Evolutionary conservation across 768 basidiomycete genomes (phyloP), one percentile per base, ranked within the genome.

Genomic region (Lepiota venenata): DNA sequence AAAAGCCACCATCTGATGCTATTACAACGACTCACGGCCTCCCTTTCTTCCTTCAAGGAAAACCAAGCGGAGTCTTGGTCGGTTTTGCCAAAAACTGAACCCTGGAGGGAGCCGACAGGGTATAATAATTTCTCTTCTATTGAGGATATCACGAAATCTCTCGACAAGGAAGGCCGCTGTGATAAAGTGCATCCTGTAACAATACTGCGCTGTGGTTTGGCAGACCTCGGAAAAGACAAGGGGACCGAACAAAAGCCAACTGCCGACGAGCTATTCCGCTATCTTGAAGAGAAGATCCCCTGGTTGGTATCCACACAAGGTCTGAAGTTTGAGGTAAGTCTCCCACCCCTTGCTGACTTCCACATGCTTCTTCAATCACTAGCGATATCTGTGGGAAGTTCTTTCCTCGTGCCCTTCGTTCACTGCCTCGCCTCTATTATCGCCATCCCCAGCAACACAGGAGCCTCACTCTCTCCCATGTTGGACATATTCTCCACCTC

Each of bases 141-240:
- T 18, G 68, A 79, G 36, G 74, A 75, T 27, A 60, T 76, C 10
- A 55, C 80, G 3, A 66, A 68, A 15, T 45, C 64, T 16, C 53
- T 68, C 11, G 66, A 68, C 18, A 63, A 71, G 45, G 60, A 66
- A 21, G 53, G 61, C 4, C 64, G 68, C 8, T 59, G 70, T 45
- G 40, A 62, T 1, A 68, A 67, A 8, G 64, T 86, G 5, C 77
- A 83, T 2, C 70, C 74, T 8, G 57, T 82, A 4, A 82, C 84
- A 1, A 67, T 89, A 6, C 71, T 91, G 36, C 81, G 88, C 8
- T 88, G 84, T 60, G 83, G 76, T 2, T 69, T 90, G 39, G 68
- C 73, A 27, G 84, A 84, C 44, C 71, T 75, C 54, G 66, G 61
- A 50, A 73, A 60, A 60, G 70, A 66, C 18, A 73, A 73, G 29